A percentile compares a stretch with the other conserved stretches of the same genome.
These are phyloP conservation scores for Gossypium schwendimanii DNA, from an alignment of 441 rosid species.

Conservation along the genomic window DNA sequence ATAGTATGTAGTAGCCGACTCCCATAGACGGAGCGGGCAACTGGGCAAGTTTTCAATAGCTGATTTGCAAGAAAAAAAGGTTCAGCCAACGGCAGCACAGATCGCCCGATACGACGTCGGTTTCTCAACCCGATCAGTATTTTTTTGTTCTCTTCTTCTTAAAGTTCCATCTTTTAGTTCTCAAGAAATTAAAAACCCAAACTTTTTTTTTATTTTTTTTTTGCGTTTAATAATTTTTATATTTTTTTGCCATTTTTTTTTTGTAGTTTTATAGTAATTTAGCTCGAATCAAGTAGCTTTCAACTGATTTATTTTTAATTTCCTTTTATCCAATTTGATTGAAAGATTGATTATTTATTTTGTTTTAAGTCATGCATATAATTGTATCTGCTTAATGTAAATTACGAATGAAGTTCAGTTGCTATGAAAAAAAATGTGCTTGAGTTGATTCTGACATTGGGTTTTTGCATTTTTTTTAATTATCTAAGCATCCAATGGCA, in stretches of 20 bases:
- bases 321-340: not conserved
- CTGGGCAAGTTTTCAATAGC: not conserved
- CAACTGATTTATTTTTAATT: not conserved
- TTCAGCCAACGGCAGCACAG: not conserved
- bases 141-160: not conserved
- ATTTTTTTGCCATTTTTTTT: not conserved
- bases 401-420: not conserved
- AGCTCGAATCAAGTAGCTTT: not conserved
- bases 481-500: slow-evolving; percentile 6
- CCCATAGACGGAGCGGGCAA: not conserved
- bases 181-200: not conserved
- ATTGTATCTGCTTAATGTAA: not conserved
- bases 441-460: not conserved
- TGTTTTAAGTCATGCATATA: not conserved
- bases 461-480: not conserved
- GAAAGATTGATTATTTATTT: not conserved
- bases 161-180: not conserved
- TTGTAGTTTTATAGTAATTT: not conserved
- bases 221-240: not conserved
- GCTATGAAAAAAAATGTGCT: not conserved
- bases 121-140: not conserved
- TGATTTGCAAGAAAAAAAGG: not conserved
- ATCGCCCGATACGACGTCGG: not conserved
- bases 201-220: not conserved
- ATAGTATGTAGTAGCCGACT: not conserved